Evolutionary conservation across 306 rosid species (phyloP).

Genomic region (Castanea crenata): DNA sequence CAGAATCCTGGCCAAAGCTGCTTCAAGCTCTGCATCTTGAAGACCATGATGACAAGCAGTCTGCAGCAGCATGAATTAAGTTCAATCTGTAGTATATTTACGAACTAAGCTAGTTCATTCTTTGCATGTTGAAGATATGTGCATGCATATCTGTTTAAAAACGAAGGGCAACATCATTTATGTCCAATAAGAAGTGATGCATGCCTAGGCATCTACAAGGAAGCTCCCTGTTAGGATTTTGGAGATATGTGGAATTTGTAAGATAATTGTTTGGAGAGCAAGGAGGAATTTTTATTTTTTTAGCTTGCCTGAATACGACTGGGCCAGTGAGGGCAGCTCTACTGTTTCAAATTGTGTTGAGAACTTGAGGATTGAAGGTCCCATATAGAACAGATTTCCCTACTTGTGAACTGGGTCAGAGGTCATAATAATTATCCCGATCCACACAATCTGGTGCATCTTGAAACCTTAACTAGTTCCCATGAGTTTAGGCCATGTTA

Average conservation of each 20-base stretch:
- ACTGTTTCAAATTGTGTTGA: no score
- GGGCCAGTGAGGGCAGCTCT: no score
- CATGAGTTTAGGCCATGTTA: no score
- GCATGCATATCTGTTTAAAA: constrained; percentile 49
- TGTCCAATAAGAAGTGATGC: constrained; percentile 7
- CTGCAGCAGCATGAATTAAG: constrained; percentile 65
- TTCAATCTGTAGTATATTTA: constrained; percentile 5
- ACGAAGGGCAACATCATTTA: constrained; percentile 23
- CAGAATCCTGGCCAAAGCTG: constrained; percentile 97
- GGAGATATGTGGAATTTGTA: constrained; percentile 13
- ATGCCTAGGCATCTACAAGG: neutral
- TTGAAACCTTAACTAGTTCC: no score
- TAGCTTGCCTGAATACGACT: no score
- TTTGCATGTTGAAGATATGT: constrained; percentile 37
- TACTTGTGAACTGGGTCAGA: no score
- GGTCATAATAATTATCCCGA: no score
- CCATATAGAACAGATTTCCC: no score
- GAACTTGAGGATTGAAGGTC: no score
- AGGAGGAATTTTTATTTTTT: neutral
- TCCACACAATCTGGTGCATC: no score
- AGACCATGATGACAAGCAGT: constrained; percentile 64
- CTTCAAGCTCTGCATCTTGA: constrained; percentile 83
- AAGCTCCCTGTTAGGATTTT: constrained; percentile 12
- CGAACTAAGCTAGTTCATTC: constrained; percentile 49
- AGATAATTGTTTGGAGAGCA: neutral